Base-by-base conservation (phyloP, 2,329 filamentous ascomycete species). In the Trichoderma polysporum region DNA sequence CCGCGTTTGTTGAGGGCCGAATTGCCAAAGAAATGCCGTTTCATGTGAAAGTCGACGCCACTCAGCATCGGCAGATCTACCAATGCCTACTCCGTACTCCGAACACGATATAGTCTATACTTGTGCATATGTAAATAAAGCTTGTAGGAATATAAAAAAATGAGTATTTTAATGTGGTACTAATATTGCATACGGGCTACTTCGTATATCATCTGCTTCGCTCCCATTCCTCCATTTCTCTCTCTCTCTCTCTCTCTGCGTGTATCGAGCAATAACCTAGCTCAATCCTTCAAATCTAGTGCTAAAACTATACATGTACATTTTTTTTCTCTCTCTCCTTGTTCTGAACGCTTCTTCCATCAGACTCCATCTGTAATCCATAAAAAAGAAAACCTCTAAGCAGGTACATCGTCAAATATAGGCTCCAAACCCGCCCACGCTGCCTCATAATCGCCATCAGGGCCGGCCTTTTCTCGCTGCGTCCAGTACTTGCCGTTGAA, bases 401-500 rank as follows among this genome's bases (percentile, higher is more conserved):
- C 27, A 10, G 50, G 35, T 27, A 64, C 56, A 53, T 80, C 76
- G 37, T 81, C 74, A 75, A 90, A 97, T 67, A 97, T 90, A 72
- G 91, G 89, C 80, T 97, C 92, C 76, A 93, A 74, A 27, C 87
- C 85, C 69, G 87, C 86, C 93, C 94, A 92, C 63, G 82, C 83
- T 73, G 82, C 83, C 73, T 82, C 75, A 33, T 74, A 66, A 69
- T 86, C 83, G 60, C 91, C 87, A 65, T 84, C 79, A 6, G 81
- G 81, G 22, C 88, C 89, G 47, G 89, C 90, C 77, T 82, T 84
- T 59, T 91, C 85, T 69, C 92, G 84, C 73, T 88, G 82, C 73
- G 87, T 84, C 95, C 95, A 99, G 79, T 99, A 99, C 77, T 91
- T 86, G 45, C 91, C 91, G 74, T 89, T 96, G 74, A 94, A 96